Evolutionary conservation across 2,329 filamentous ascomycete genomes (phyloP).

Genomic region (Hymenoscyphus fructigenus): DNA sequence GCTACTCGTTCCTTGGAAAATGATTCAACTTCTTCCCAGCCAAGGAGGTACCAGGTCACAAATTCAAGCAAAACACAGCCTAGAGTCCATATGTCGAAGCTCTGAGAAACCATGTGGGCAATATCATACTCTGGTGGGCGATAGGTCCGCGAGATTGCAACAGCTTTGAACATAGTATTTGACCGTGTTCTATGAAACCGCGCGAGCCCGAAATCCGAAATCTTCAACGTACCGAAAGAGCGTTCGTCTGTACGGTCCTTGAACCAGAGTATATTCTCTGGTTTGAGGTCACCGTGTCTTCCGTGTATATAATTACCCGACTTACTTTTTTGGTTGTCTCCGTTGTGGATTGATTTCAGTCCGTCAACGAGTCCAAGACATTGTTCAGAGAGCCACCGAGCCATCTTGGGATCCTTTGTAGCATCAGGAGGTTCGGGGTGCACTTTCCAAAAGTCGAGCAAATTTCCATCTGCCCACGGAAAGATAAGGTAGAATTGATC

Average conservation of each 20-base stretch:
- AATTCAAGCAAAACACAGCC: conserved; percentile 39
- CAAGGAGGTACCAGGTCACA: conserved; percentile 31
- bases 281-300: conserved; percentile 42
- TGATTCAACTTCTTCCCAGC: not conserved
- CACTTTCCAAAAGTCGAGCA: conserved; percentile 2
- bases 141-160: conserved; percentile 33
- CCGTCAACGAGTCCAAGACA: conserved; percentile 10
- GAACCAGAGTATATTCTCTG: conserved; percentile 40
- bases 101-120: conserved; percentile 32
- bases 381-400: conserved; percentile 13
- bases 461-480: conserved; percentile 16
- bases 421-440: not conserved
- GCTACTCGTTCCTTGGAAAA: not conserved
- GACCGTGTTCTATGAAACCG: conserved; percentile 36
- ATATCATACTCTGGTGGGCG: conserved; percentile 40
- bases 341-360: conserved; percentile 12
- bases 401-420: not conserved
- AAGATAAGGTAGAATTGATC: conserved; percentile 17
- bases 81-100: conserved; percentile 38
- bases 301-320: conserved; percentile 28
- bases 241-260: conserved; percentile 17
- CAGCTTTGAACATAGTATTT: conserved; percentile 22
- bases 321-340: not conserved
- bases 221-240: conserved; percentile 26
- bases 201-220: conserved; percentile 39